Conservation (phyloP, 805 yeast species). For the Zygosaccharomyces lentus region DNA sequence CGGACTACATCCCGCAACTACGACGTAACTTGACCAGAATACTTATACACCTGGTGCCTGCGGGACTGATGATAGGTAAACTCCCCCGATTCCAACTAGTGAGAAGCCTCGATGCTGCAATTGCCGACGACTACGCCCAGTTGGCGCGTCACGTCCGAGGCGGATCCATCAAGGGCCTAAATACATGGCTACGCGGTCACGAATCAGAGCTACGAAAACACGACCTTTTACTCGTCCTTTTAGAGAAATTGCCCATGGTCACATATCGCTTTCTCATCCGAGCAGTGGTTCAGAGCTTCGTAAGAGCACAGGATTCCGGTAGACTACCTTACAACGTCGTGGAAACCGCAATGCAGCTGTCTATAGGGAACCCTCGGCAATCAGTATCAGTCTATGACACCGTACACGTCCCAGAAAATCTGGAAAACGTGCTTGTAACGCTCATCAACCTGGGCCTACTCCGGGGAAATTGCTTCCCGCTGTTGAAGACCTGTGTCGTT, state of each 20-base stretch:
- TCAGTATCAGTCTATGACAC: conserved; percentile 21
- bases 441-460: conserved; percentile 30
- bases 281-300: conserved; percentile 17
- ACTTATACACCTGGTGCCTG: conserved; percentile 48
- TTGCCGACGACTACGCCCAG: conserved; percentile 37
- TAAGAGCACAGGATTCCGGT: conserved; percentile 20
- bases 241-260: conserved; percentile 42
- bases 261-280: conserved; percentile 39
- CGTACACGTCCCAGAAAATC: conserved; percentile 23
- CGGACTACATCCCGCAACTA: conserved; percentile 9
- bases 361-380: conserved; percentile 16
- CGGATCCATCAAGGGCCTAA: conserved; percentile 43
- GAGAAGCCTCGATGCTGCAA: conserved; percentile 20
- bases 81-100: conserved; percentile 39
- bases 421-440: conserved; percentile 30
- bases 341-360: conserved; percentile 17
- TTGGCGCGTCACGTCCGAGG: conserved; percentile 37
- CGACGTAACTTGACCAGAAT: conserved; percentile 35
- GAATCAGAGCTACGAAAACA: conserved; percentile 32
- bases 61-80: conserved; percentile 52
- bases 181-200: conserved; percentile 31
- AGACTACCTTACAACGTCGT: conserved; percentile 28
- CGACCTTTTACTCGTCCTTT: conserved; percentile 36
- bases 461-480: conserved; percentile 35
- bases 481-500: conserved; percentile 28